Conservation (phyloP, 176 grass and related monocot genomes). For the Carex pumila region DNA sequence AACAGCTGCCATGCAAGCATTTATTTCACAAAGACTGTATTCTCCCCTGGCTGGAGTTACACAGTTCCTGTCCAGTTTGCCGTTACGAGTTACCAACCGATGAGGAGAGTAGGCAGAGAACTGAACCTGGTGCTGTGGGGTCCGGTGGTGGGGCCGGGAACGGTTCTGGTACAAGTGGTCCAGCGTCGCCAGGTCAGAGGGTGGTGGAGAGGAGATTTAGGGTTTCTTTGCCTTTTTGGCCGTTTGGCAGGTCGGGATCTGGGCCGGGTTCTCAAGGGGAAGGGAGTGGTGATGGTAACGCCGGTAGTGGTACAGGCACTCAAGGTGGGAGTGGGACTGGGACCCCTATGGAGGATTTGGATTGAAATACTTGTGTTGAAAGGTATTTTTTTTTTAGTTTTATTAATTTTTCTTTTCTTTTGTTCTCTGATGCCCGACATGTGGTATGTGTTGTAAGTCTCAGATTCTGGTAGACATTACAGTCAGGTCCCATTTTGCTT, state of each 20-base stretch:
- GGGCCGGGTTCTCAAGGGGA: constrained; percentile 21
- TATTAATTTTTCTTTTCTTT: background rate
- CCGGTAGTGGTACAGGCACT: constrained; percentile 3
- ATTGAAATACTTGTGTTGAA: constrained; percentile 34
- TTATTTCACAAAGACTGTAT: constrained; percentile 96
- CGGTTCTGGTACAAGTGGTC: background rate
- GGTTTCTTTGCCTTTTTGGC: constrained; percentile 68
- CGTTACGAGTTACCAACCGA: constrained; percentile 76
- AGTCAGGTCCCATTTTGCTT: background rate
- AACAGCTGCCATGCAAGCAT: constrained; percentile 90
- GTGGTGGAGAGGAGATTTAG: constrained; percentile 73
- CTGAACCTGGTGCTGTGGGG: background rate
- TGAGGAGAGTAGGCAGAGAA: constrained; percentile 31
- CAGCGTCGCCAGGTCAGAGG: constrained; percentile 31
- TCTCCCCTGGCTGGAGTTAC: constrained; percentile 88
- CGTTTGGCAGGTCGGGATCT: constrained; percentile 3
- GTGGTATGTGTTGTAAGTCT: background rate
- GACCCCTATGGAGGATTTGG: constrained; percentile 55
- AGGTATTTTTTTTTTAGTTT: constrained; percentile 3
- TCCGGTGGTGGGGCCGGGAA: background rate
- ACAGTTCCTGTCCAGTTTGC: constrained; percentile 96
- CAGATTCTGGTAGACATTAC: background rate
- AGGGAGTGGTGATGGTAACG: background rate
- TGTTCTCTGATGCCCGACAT: no score
- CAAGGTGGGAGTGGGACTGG: constrained; percentile 22